phyloP scores from a whole-genome alignment of 208 protist species.

The Phytomonas sp. region DNA sequence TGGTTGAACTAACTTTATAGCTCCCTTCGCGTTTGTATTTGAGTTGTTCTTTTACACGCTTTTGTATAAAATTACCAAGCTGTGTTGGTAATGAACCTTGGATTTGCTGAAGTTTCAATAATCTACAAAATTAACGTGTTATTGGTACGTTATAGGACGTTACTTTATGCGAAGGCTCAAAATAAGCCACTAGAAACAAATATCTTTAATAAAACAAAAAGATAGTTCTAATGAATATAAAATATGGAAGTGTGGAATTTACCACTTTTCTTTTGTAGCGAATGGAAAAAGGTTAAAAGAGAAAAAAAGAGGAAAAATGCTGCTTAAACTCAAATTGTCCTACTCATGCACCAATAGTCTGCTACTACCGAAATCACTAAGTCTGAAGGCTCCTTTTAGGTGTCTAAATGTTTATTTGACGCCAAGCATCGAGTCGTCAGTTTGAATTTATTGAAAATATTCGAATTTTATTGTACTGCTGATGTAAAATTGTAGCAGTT shows the following conservation, averaged over 20 bases:
- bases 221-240: not conserved
- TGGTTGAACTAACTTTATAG: not conserved
- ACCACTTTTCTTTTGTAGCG: not conserved
- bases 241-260: not conserved
- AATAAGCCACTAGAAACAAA: not conserved
- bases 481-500: not conserved
- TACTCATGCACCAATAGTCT: not conserved
- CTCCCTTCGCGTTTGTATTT: not conserved
- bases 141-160: not conserved
- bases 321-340: not conserved
- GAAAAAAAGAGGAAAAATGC: not conserved
- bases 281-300: not conserved
- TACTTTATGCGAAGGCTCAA: not conserved
- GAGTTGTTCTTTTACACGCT: constrained; percentile 12
- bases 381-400: not conserved
- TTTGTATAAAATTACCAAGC: not conserved
- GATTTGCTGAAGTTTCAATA: not conserved
- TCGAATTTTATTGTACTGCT: not conserved
- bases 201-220: not conserved
- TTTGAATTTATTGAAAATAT: not conserved
- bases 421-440: not conserved
- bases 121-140: not conserved
- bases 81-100: not conserved
- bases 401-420: not conserved
- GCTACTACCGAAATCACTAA: not conserved